These are phyloP conservation scores for Tetraselmis striata DNA, from an alignment of 139 green algal species.

Conservation along the genomic window DNA sequence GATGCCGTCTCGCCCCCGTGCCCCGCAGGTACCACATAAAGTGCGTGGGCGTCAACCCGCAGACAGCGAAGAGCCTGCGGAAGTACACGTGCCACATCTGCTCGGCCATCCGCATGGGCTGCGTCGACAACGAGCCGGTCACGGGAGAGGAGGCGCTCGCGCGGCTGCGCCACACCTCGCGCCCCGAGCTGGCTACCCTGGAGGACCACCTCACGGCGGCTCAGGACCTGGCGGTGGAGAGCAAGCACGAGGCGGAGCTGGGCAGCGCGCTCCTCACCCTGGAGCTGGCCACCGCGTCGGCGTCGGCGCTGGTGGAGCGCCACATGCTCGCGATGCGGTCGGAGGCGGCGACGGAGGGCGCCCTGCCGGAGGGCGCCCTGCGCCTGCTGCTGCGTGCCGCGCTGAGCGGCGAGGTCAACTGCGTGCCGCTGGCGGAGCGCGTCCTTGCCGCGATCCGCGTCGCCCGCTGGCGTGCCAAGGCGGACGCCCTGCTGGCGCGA, in stretches of 20 bases:
- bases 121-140: conserved; percentile 9
- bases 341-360: not conserved
- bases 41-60: conserved; percentile 46
- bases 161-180: conserved; percentile 26
- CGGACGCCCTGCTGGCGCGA: not conserved
- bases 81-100: conserved; percentile 64
- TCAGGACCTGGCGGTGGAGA: not conserved
- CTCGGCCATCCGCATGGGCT: conserved; percentile 24
- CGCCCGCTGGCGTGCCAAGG: conserved; percentile 33
- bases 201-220: conserved; percentile 30
- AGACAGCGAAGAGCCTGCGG: conserved; percentile 16
- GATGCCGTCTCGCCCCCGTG: no score
- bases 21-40: conserved; percentile 52
- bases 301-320: not conserved
- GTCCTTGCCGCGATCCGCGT: conserved; percentile 32
- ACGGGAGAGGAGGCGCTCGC: conserved; percentile 12
- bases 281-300: not conserved
- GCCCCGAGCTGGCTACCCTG: conserved; percentile 24
- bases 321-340: not conserved
- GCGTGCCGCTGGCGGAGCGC: conserved; percentile 9
- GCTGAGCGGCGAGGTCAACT: conserved; percentile 35
- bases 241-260: conserved; percentile 27
- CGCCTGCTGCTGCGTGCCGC: conserved; percentile 31
- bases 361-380: conserved; percentile 26
- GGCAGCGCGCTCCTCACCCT: conserved; percentile 7